These are phyloP conservation scores for Wallacemonas sp. DNA, from an alignment of 208 protist species.

Conservation along the genomic window DNA sequence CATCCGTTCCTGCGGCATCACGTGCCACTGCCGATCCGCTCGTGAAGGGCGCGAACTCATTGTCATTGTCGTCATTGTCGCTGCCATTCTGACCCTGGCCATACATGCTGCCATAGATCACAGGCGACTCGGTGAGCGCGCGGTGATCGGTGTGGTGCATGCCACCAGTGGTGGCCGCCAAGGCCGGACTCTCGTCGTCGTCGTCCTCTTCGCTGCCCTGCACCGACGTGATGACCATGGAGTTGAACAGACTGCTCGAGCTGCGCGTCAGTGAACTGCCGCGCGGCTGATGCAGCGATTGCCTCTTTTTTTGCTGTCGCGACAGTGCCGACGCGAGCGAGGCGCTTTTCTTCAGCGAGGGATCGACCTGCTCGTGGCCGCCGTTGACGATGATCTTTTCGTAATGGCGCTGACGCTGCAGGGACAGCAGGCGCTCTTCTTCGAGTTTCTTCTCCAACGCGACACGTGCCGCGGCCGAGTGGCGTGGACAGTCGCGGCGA, in stretches of 20 bases:
- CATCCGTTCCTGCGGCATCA: no score
- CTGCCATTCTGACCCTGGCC: background rate
- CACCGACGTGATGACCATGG: slow-evolving; percentile 11
- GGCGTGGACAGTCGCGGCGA: slow-evolving; percentile 27
- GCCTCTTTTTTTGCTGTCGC: slow-evolving; percentile 20
- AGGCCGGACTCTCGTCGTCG: background rate
- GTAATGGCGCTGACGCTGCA: slow-evolving; percentile 59
- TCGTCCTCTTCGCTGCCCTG: background rate
- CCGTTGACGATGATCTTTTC: slow-evolving; percentile 51
- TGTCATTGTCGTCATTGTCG: slow-evolving; percentile 16
- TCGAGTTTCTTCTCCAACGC: slow-evolving; percentile 29
- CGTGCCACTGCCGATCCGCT: no score
- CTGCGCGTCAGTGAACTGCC: slow-evolving; percentile 5
- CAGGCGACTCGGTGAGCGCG: background rate
- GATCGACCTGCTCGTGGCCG: slow-evolving; percentile 39
- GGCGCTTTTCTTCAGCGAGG: slow-evolving; percentile 41
- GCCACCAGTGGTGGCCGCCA: slow-evolving; percentile 5
- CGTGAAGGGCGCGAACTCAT: slow-evolving; percentile 1
- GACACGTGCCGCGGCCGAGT: slow-evolving; percentile 26
- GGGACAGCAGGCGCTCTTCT: slow-evolving; percentile 34
- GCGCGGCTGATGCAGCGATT: background rate
- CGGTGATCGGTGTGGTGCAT: background rate
- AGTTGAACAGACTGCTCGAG: slow-evolving; percentile 18
- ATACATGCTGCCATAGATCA: slow-evolving; percentile 14
- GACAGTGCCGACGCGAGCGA: slow-evolving; percentile 36